These are phyloP conservation scores for Calocera viscosa DNA, from an alignment of 768 basidiomycete species.

Conservation along the genomic window DNA sequence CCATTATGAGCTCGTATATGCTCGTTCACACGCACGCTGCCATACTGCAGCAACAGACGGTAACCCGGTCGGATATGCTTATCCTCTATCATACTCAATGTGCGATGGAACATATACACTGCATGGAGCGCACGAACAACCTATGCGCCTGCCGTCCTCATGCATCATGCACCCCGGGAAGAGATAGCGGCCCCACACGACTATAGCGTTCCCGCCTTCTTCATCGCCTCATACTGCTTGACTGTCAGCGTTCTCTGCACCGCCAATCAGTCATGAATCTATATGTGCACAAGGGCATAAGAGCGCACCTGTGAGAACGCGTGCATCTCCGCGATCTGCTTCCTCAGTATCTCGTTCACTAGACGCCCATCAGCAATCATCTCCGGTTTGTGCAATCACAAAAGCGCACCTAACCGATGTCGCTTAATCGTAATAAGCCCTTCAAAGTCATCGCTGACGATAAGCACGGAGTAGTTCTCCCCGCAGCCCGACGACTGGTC, in stretches of 20 bases:
- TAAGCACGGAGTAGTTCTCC: conserved; percentile 56
- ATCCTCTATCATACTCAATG: too few species aligned
- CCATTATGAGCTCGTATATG: neutral
- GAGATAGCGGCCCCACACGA: neutral
- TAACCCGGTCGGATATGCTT: too few species aligned
- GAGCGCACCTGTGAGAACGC: conserved; percentile 70
- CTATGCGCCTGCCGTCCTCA: neutral
- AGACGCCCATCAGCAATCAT: neutral
- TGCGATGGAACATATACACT: too few species aligned
- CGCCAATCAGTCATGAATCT: neutral
- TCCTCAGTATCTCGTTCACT: conserved; percentile 71
- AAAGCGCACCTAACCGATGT: conserved; percentile 50
- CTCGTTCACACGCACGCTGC: too few species aligned
- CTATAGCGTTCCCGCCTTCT: conserved; percentile 9
- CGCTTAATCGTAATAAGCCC: conserved; percentile 68
- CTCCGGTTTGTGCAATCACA: too few species aligned
- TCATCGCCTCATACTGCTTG: conserved; percentile 35
- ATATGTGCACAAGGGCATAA: neutral
- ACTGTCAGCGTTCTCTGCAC: conserved; percentile 63
- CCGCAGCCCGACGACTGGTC: conserved; percentile 75
- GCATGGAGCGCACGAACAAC: too few species aligned
- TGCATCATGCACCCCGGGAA: neutral
- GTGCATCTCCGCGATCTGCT: conserved; percentile 66
- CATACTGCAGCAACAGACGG: too few species aligned
- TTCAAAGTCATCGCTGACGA: conserved; percentile 73